These are phyloP conservation scores for Myxozyma sirexii DNA, from an alignment of 805 yeast species.

Conservation along the genomic window DNA sequence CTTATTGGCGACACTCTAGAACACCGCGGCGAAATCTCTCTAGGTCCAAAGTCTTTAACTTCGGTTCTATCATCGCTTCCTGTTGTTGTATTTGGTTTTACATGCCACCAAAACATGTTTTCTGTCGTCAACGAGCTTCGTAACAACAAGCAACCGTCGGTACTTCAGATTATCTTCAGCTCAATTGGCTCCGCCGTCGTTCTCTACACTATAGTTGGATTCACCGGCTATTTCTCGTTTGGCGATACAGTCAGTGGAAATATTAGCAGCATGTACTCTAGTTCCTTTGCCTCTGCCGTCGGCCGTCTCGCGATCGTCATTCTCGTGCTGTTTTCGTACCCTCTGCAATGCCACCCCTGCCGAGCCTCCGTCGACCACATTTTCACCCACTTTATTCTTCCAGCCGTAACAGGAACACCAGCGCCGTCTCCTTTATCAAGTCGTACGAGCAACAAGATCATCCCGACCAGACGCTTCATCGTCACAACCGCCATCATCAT, in stretches of 20 bases:
- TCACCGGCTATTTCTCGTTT: constrained; percentile 82
- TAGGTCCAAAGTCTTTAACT: constrained; percentile 50
- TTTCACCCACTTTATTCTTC: constrained; percentile 15
- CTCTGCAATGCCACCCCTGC: constrained; percentile 89
- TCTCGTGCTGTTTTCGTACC: constrained; percentile 80
- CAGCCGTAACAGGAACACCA: not conserved
- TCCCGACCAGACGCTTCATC: constrained; percentile 40
- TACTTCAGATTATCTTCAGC: constrained; percentile 51
- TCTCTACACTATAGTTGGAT: constrained; percentile 72
- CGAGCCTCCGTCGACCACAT: constrained; percentile 80
- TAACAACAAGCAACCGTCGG: constrained; percentile 53
- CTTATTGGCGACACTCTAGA: constrained; percentile 56
- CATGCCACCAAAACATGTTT: constrained; percentile 95
- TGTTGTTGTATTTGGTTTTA: constrained; percentile 90
- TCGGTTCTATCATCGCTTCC: constrained; percentile 74
- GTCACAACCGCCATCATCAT: constrained; percentile 52
- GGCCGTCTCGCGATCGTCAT: constrained; percentile 82
- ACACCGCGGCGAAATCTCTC: constrained; percentile 54
- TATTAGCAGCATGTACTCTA: constrained; percentile 75
- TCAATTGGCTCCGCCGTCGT: constrained; percentile 64
- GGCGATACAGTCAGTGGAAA: constrained; percentile 81
- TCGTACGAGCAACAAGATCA: constrained; percentile 39
- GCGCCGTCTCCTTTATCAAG: constrained; percentile 43
- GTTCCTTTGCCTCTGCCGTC: constrained; percentile 63
- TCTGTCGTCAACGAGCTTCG: constrained; percentile 80